Conservation (phyloP, 495 filamentous ascomycete species). For the Polyplosphaeria fusca region DNA sequence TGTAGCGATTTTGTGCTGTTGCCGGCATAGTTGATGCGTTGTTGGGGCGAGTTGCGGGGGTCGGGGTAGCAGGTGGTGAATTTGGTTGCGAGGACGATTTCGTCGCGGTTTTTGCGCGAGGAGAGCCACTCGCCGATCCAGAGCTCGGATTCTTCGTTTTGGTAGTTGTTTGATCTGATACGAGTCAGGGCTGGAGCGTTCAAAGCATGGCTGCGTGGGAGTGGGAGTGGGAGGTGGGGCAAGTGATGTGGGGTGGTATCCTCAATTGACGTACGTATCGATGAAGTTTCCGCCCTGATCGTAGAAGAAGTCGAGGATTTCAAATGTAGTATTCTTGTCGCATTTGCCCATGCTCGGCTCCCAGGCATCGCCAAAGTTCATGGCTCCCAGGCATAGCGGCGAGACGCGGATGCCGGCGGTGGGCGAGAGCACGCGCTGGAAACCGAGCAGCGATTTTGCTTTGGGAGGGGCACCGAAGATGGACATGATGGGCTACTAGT, state of each 20-base stretch:
- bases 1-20: constrained; percentile 56
- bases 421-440: constrained; percentile 50
- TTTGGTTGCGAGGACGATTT: constrained; percentile 72
- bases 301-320: constrained; percentile 66
- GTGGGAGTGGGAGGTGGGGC: constrained; percentile 1
- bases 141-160: constrained; percentile 64
- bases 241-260: not conserved
- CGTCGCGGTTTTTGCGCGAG: constrained; percentile 50
- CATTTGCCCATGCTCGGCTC: constrained; percentile 54
- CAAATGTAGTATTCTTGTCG: constrained; percentile 56
- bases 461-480: constrained; percentile 4
- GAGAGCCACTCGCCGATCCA: constrained; percentile 80
- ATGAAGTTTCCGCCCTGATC: constrained; percentile 73
- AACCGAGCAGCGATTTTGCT: constrained; percentile 24
- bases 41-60: not conserved
- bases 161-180: constrained; percentile 49
- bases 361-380: constrained; percentile 61
- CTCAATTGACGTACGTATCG: constrained; percentile 57
- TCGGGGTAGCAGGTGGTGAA: constrained; percentile 44
- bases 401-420: constrained; percentile 59
- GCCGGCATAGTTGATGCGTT: constrained; percentile 27
- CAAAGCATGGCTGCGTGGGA: not conserved
- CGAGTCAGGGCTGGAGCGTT: not conserved
- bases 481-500: not conserved
- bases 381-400: constrained; percentile 59